Conservation (phyloP, 1,284 basidiomycete species). For the Hymenochaete sp. region DNA sequence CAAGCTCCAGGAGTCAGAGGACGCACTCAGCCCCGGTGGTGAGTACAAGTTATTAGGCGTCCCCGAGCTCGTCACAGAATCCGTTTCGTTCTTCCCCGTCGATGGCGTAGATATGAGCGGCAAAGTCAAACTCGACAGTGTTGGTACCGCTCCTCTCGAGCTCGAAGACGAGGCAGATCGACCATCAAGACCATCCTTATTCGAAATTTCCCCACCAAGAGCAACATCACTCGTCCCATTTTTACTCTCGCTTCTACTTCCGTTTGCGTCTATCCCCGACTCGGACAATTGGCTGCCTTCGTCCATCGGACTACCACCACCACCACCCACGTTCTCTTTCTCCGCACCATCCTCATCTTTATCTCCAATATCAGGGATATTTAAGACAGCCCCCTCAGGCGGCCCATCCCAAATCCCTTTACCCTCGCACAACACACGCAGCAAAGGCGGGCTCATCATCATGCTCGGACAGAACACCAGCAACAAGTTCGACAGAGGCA, state of each 20-base stretch:
- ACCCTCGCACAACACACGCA: slow-evolving; percentile 66
- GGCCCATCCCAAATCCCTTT: slow-evolving; percentile 52
- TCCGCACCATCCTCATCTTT: not conserved
- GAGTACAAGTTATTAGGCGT: slow-evolving; percentile 5
- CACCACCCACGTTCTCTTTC: not conserved
- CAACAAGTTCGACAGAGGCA: slow-evolving; percentile 75
- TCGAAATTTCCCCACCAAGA: too few relatives aligned
- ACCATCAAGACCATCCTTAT: too few relatives aligned
- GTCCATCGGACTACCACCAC: not conserved
- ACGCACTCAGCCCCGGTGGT: not conserved
- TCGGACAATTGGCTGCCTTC: slow-evolving; percentile 11
- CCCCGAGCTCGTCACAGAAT: slow-evolving; percentile 1
- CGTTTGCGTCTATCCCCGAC: not conserved
- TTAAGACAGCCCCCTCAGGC: slow-evolving; percentile 10
- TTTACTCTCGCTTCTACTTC: not conserved
- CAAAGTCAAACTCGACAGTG: too few relatives aligned
- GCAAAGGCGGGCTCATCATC: slow-evolving; percentile 66
- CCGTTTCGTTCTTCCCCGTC: not conserved
- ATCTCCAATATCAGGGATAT: not conserved
- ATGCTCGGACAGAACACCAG: slow-evolving; percentile 76
- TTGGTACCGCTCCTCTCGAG: too few relatives aligned
- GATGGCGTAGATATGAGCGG: not conserved
- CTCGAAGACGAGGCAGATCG: too few relatives aligned
- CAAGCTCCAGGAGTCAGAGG: slow-evolving; percentile 9
- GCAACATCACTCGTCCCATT: too few relatives aligned